A percentile compares a stretch with the other conserved stretches of the same genome.
phyloP scores from a whole-genome alignment of 805 yeast genomes.

The Middelhovenomyces tepae region DNA sequence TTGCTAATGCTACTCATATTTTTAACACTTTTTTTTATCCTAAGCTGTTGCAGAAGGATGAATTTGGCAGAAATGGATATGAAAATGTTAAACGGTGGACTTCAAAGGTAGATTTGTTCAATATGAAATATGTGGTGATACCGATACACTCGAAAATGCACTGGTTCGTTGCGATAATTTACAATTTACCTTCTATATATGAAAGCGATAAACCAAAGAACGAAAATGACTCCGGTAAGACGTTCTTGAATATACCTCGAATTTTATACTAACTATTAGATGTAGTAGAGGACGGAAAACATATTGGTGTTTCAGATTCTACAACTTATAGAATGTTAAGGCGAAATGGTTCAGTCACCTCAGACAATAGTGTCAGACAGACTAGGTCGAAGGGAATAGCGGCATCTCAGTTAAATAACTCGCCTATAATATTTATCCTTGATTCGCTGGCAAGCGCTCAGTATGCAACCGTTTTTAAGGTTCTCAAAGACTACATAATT shows the following conservation, averaged over 20 bases:
- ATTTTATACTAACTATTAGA: too few species aligned
- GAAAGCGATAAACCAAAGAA: too few species aligned
- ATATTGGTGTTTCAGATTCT: too few species aligned
- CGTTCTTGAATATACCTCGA: too few species aligned
- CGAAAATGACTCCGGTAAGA: too few species aligned
- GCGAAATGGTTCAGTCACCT: too few species aligned
- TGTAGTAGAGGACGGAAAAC: too few species aligned
- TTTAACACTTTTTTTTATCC: slow-evolving; percentile 82
- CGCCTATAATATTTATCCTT: slow-evolving; percentile 49
- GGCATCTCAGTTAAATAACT: too few species aligned
- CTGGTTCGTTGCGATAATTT: slow-evolving; percentile 79
- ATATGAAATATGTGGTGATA: slow-evolving; percentile 52
- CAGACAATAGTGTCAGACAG: too few species aligned
- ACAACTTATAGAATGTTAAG: too few species aligned
- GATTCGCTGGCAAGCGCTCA: slow-evolving; percentile 43
- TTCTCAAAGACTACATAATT: slow-evolving; percentile 50
- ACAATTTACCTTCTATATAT: slow-evolving; percentile 32
- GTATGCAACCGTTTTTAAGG: slow-evolving; percentile 24
- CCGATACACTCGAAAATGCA: slow-evolving; percentile 79
- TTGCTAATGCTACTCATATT: slow-evolving; percentile 35
- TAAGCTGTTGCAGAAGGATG: slow-evolving; percentile 34
- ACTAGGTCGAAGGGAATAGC: too few species aligned
- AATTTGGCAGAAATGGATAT: slow-evolving; percentile 35
- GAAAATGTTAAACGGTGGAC: slow-evolving; percentile 72
- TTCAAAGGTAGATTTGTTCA: slow-evolving; percentile 51